phyloP scores from a whole-genome alignment of 495 filamentous ascomycete species.

The Copromyces sp. region DNA sequence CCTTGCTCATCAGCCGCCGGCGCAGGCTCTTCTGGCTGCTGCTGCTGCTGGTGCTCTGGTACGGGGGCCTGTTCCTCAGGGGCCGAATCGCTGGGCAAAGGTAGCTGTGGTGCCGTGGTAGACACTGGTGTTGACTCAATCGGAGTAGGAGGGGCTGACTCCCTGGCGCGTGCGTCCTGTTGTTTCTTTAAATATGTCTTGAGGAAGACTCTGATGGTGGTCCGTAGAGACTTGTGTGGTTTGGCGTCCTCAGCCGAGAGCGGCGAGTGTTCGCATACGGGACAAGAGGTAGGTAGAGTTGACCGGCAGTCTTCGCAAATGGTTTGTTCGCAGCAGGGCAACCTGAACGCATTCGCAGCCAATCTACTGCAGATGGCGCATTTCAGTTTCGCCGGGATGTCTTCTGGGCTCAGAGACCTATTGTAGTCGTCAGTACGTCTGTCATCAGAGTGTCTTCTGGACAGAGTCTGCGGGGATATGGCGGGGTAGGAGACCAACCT shows the following conservation, averaged over 20 bases:
- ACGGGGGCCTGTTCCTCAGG: neutral
- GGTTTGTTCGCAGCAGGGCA: conserved; percentile 91
- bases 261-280: conserved; percentile 85
- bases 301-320: conserved; percentile 85
- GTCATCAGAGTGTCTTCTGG: neutral
- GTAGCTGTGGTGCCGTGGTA: conserved; percentile 9
- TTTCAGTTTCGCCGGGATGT: conserved; percentile 87
- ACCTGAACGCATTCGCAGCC: conserved; percentile 78
- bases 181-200: conserved; percentile 81
- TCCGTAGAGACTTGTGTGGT: conserved; percentile 76
- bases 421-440: conserved; percentile 11
- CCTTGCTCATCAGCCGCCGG: conserved; percentile 2
- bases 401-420: conserved; percentile 71
- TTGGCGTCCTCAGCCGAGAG: conserved; percentile 78
- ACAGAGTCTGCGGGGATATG: neutral
- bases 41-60: neutral
- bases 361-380: conserved; percentile 89
- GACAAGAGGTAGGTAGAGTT: conserved; percentile 69
- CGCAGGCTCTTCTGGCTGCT: conserved; percentile 1
- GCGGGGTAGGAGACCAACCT: conserved; percentile 16
- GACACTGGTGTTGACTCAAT: conserved; percentile 23
- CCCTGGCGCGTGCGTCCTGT: conserved; percentile 46
- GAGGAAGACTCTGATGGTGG: conserved; percentile 81
- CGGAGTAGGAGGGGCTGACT: conserved; percentile 35
- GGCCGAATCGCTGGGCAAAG: neutral